These are phyloP conservation scores for Harringtonia lauricola DNA, from an alignment of 2,329 filamentous ascomycete genomes.

Conservation along the genomic window DNA sequence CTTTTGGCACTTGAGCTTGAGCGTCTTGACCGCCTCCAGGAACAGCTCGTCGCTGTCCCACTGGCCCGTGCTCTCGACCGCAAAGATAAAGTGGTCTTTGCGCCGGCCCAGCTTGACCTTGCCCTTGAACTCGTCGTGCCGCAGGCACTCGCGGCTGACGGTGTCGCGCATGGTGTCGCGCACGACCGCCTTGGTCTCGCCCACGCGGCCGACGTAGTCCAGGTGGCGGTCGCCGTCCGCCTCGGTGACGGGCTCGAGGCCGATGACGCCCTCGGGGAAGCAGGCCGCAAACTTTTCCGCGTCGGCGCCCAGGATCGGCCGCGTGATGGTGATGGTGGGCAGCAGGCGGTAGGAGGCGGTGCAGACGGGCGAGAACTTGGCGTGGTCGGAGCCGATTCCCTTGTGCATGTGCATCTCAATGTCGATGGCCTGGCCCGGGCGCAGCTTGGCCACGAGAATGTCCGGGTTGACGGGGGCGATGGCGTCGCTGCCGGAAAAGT, in stretches of 20 bases:
- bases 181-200: conserved; percentile 81
- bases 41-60: conserved; percentile 92
- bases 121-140: conserved; percentile 85
- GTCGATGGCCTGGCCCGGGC: conserved; percentile 78
- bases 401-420: conserved; percentile 90
- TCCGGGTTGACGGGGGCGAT: conserved; percentile 79
- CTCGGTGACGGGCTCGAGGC: conserved; percentile 58
- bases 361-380: conserved; percentile 94
- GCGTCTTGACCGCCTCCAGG: conserved; percentile 71
- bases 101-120: conserved; percentile 90
- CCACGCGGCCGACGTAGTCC: conserved; percentile 63
- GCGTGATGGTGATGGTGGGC: conserved; percentile 72
- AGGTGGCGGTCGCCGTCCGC: conserved; percentile 52
- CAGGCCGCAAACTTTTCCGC: conserved; percentile 83
- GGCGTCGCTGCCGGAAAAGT: conserved; percentile 55
- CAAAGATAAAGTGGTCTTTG: conserved; percentile 96
- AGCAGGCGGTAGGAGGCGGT: conserved; percentile 88
- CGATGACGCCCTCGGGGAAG: conserved; percentile 84
- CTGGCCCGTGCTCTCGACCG: conserved; percentile 88
- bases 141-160: conserved; percentile 82
- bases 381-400: conserved; percentile 85
- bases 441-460: conserved; percentile 87
- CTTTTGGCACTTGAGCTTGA: conserved; percentile 74
- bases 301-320: conserved; percentile 76
- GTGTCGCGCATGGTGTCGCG: conserved; percentile 85